These are phyloP conservation scores for Arthrobotrys megalospora DNA, from an alignment of 2,329 filamentous ascomycete genomes.

Conservation along the genomic window DNA sequence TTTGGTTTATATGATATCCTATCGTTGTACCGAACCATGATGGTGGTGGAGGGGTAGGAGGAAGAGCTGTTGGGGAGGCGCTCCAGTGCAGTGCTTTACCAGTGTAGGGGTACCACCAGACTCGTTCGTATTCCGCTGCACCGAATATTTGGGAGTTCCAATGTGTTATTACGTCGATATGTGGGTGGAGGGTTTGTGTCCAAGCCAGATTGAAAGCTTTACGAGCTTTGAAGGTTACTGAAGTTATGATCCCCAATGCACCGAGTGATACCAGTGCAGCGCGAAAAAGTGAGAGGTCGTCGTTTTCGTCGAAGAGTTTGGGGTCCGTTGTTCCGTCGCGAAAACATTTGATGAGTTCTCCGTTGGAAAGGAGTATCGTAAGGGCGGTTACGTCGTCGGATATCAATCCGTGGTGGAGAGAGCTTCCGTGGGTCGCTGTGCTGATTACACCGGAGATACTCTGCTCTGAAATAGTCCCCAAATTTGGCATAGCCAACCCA, in stretches of 20 bases:
- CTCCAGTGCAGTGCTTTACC: constrained; percentile 89
- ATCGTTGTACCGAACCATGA: constrained; percentile 86
- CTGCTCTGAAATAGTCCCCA: constrained; percentile 96
- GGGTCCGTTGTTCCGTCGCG: constrained; percentile 73
- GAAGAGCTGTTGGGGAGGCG: constrained; percentile 78
- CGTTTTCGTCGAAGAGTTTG: constrained; percentile 48
- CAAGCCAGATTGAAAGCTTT: constrained; percentile 88
- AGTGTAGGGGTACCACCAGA: constrained; percentile 98
- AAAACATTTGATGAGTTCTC: constrained; percentile 80
- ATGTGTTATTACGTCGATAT: constrained; percentile 77
- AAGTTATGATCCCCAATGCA: constrained; percentile 89
- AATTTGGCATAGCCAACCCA: constrained; percentile 88
- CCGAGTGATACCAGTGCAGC: constrained; percentile 90
- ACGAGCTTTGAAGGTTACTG: constrained; percentile 86
- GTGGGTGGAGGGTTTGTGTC: constrained; percentile 82
- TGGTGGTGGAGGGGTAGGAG: constrained; percentile 73
- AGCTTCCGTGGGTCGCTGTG: constrained; percentile 94
- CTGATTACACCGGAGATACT: constrained; percentile 92
- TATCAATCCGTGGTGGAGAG: constrained; percentile 84
- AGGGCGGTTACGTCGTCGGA: constrained; percentile 82
- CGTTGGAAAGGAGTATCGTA: constrained; percentile 85
- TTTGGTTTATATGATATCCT: constrained; percentile 92
- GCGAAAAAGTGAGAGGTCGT: constrained; percentile 79
- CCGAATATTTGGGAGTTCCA: constrained; percentile 84
- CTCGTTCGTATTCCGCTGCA: constrained; percentile 87